Percentiles rank a stretch among this genome's conserved stretches.
Evolutionary conservation across 148 eudicot species (phyloP).

Genomic region (Chenopodium berlandieri): DNA sequence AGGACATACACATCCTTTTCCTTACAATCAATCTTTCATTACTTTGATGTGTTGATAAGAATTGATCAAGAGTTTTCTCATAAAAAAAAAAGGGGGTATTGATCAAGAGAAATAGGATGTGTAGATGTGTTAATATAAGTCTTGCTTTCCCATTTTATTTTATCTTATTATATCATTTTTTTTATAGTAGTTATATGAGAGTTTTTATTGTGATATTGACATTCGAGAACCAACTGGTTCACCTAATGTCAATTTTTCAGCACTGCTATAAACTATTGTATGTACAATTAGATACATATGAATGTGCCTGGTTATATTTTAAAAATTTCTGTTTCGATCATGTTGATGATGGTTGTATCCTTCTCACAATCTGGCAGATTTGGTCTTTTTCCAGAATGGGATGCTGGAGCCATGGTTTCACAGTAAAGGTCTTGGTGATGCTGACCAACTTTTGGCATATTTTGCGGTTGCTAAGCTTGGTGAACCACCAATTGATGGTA

Average conservation of each 20-base stretch:
- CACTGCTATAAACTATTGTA: not conserved
- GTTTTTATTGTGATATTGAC: not conserved
- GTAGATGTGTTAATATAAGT: too few relatives aligned
- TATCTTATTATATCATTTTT: too few relatives aligned
- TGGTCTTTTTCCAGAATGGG: slow-evolving; percentile 99
- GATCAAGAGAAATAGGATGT: too few relatives aligned
- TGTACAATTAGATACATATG: not conserved
- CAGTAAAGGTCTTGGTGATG: slow-evolving; percentile 78
- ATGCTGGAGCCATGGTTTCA: slow-evolving; percentile 98
- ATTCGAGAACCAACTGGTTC: not conserved
- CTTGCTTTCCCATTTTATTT: too few relatives aligned
- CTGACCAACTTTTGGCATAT: slow-evolving; percentile 89
- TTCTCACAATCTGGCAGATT: slow-evolving; percentile 86
- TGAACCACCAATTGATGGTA: slow-evolving; percentile 87
- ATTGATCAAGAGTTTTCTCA: not conserved
- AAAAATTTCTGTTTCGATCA: not conserved
- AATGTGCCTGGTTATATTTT: not conserved
- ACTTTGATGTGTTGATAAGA: not conserved
- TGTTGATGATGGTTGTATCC: slow-evolving; percentile 16
- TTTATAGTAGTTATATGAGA: not conserved
- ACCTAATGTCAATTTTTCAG: not conserved
- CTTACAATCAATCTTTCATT: not conserved
- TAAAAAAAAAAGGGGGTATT: not conserved
- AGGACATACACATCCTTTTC: not conserved
- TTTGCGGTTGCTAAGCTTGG: slow-evolving; percentile 96